Evolutionary conservation across 768 basidiomycete species (phyloP), one percentile per base, ranked within the genome.

Genomic region (Tephrocybe sp.): DNA sequence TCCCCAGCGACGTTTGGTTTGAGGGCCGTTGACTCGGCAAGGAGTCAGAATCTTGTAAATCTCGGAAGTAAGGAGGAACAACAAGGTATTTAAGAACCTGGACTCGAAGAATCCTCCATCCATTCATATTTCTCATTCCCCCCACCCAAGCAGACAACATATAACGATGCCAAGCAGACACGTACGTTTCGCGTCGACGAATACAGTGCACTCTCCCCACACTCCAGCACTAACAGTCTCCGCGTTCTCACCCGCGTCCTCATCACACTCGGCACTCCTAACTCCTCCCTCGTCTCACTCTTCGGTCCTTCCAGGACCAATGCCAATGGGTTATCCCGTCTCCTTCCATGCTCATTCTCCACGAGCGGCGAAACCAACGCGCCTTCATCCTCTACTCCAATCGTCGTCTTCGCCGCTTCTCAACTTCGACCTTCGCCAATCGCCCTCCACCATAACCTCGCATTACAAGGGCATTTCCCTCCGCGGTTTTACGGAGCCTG

Each of bases 401-500:
- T 48, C 44, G 25, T 61, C 60, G 15, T 32, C 40, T 21, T 57
- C 55, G 10, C 55, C 64, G 11, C 47, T 48, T 9, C 46, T 72
- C 21, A 52, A 37, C 15, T 72, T 62, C 58, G 65, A 70, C 53
- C 2, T 72, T 12, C 54, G 62, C 17, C 60, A 66, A 23, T 61
- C 62, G 18, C 65, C 64, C 9, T 65, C 72, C 2, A 60, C 50
- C 15, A 60, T 66, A 24, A 48, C 57, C 10, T 57, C 61, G 3
- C 56, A 62, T 12, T 60, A 64, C 24, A 56, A 53, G 18, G 48
- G 58, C 1, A 38, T 69, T 10, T 64, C 67, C 70, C 52, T 47
- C 8, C 55, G 55, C 10, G 54, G 53, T 0, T 60, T 71, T 11
- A 50, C 56, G n/a, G 69, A 72, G 53, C 63, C 73, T 0, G 74